phyloP scores from a whole-genome alignment of 305 asterid genomes.

The Fraxinus latifolia region DNA sequence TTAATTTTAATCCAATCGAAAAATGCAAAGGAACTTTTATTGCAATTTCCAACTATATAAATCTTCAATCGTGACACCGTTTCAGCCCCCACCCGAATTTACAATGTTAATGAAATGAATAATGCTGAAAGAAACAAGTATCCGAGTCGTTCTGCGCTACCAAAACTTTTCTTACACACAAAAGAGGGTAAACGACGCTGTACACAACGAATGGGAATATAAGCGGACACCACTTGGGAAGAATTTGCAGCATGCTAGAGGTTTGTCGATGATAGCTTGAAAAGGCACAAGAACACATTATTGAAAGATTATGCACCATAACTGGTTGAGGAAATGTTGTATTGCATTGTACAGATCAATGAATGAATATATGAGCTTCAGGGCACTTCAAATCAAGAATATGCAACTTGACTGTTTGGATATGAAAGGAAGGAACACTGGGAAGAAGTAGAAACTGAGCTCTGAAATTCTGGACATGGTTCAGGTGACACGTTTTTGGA shows the following conservation, averaged over 20 bases:
- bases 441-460: conserved; percentile 25
- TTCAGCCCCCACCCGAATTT: conserved; percentile 49
- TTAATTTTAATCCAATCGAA: not conserved
- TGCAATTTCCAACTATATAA: conserved; percentile 39
- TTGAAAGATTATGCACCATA: conserved; percentile 35
- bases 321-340: conserved; percentile 16
- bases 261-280: conserved; percentile 14
- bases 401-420: conserved; percentile 35
- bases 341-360: conserved; percentile 34
- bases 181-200: conserved; percentile 63
- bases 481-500: conserved; percentile 61
- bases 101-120: conserved; percentile 51
- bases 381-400: conserved; percentile 24
- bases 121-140: conserved; percentile 33
- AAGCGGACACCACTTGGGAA: conserved; percentile 32
- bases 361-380: conserved; percentile 34
- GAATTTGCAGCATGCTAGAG: conserved; percentile 22
- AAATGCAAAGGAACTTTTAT: conserved; percentile 31
- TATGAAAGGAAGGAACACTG: conserved; percentile 32
- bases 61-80: conserved; percentile 34
- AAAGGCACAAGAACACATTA: conserved; percentile 28
- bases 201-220: conserved; percentile 45
- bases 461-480: conserved; percentile 64
- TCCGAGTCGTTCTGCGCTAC: conserved; percentile 56
- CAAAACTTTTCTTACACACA: conserved; percentile 92